Percentiles rank a stretch among this genome's conserved stretches.
These are phyloP conservation scores for Amyloporia xantha DNA, from an alignment of 768 basidiomycete species.

Conservation along the genomic window DNA sequence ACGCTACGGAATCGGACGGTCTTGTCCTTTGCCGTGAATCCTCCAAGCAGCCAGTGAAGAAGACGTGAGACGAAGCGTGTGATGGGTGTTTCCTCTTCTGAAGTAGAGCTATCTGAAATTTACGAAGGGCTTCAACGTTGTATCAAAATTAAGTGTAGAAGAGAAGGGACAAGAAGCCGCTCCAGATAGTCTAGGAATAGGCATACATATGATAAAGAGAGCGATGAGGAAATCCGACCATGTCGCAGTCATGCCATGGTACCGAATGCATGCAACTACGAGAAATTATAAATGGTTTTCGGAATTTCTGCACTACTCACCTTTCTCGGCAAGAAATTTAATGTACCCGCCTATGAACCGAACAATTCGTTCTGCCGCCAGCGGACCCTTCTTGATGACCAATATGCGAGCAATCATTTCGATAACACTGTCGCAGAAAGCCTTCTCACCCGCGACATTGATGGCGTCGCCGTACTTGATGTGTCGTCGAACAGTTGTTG, in stretches of 20 bases:
- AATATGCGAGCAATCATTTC: conserved; percentile 37
- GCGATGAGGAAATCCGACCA: background rate
- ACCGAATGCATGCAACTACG: background rate
- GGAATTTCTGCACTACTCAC: conserved; percentile 23
- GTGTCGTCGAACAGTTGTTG: conserved; percentile 23
- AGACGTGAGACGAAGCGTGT: conserved; percentile 64
- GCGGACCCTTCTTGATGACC: conserved; percentile 42
- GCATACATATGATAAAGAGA: background rate
- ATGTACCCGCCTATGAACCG: conserved; percentile 44
- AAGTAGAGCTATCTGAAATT: conserved; percentile 17
- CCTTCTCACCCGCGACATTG: conserved; percentile 38
- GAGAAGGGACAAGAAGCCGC: too few relatives aligned
- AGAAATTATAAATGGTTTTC: conserved; percentile 14
- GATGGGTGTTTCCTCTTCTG: conserved; percentile 58
- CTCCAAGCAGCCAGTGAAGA: conserved; percentile 48
- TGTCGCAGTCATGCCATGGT: background rate
- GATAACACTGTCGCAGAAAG: conserved; percentile 37
- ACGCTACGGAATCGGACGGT: conserved; percentile 40
- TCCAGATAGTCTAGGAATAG: too few relatives aligned
- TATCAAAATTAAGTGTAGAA: too few relatives aligned
- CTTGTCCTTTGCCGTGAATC: conserved; percentile 47
- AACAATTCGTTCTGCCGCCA: conserved; percentile 38
- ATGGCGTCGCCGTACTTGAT: conserved; percentile 21
- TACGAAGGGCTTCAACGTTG: too few relatives aligned
- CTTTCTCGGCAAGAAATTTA: conserved; percentile 37